These are phyloP conservation scores for Galium porrigens DNA, from an alignment of 305 asterid species.

Conservation along the genomic window DNA sequence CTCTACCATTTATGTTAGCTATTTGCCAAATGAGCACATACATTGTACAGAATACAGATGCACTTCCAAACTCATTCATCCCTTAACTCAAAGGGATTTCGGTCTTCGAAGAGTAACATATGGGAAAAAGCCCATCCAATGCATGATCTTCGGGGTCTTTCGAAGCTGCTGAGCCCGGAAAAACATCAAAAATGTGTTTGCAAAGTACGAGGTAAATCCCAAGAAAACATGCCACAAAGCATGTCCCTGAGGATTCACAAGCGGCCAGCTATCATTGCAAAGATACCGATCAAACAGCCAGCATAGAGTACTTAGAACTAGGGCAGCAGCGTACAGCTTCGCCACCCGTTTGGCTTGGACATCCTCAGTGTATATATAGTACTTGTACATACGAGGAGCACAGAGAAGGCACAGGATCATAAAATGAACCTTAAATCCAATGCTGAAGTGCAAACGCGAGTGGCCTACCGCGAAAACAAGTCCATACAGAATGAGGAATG, in stretches of 20 bases:
- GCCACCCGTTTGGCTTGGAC: slow-evolving; percentile 17
- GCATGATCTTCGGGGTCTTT: slow-evolving; percentile 14
- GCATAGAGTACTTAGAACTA: slow-evolving; percentile 15
- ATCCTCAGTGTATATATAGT: slow-evolving; percentile 19
- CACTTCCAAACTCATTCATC: not conserved
- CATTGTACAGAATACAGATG: not conserved
- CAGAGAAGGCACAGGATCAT: slow-evolving; percentile 17
- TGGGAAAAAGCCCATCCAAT: slow-evolving; percentile 14
- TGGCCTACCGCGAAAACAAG: slow-evolving; percentile 13
- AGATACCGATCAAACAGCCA: slow-evolving; percentile 19
- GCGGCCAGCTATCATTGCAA: slow-evolving; percentile 16
- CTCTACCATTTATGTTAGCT: not conserved
- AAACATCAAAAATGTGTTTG: slow-evolving; percentile 21
- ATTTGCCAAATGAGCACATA: slow-evolving; percentile 1
- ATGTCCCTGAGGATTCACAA: slow-evolving; percentile 21
- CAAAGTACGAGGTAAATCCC: slow-evolving; percentile 19
- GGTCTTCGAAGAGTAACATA: slow-evolving; percentile 14
- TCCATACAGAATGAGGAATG: slow-evolving; percentile 20
- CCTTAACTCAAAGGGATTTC: slow-evolving; percentile 6
- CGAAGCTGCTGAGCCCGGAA: slow-evolving; percentile 20
- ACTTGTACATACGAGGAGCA: slow-evolving; percentile 21
- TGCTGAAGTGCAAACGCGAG: slow-evolving; percentile 14
- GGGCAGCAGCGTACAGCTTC: slow-evolving; percentile 13
- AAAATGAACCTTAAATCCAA: slow-evolving; percentile 21
- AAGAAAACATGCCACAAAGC: slow-evolving; percentile 21